Evolutionary conservation across 169 alveolate genomes (phyloP).

Genomic region (Plasmodium ovale): DNA sequence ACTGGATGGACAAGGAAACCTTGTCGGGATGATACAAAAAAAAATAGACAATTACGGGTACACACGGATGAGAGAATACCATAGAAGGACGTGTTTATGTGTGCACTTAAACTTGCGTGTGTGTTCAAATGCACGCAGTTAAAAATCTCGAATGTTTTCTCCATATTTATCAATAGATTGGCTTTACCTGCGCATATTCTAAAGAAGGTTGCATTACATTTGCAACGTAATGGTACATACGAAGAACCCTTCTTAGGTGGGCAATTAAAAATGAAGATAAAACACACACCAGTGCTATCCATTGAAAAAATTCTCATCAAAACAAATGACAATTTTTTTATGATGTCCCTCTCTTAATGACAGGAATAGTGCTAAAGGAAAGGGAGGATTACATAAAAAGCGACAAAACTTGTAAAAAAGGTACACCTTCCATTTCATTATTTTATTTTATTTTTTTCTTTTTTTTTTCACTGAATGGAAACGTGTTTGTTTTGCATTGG

Average conservation of each 20-base stretch:
- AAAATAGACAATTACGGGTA: slow-evolving; percentile 75
- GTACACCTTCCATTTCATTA: slow-evolving; percentile 3
- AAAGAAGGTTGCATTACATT: slow-evolving; percentile 40
- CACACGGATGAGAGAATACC: neutral
- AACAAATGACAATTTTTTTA: neutral
- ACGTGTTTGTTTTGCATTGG: too few relatives aligned
- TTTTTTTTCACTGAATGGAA: neutral
- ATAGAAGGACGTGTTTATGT: too few relatives aligned
- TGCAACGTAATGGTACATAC: slow-evolving; percentile 45
- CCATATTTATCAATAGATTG: slow-evolving; percentile 14
- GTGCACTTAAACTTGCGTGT: too few relatives aligned
- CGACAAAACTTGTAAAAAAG: slow-evolving; percentile 13
- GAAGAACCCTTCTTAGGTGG: slow-evolving; percentile 63
- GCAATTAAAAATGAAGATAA: slow-evolving; percentile 13
- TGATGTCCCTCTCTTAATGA: neutral
- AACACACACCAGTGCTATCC: neutral
- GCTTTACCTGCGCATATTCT: slow-evolving; percentile 55
- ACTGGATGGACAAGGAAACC: slow-evolving; percentile 49
- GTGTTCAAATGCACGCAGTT: too few relatives aligned
- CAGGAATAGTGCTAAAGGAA: slow-evolving; percentile 59
- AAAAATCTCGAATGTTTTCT: neutral
- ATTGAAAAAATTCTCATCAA: neutral
- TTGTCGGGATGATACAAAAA: slow-evolving; percentile 73
- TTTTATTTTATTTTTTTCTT: neutral
- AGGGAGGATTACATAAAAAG: neutral